These are phyloP conservation scores for Curvularia eragrostidis DNA, from an alignment of 2,329 filamentous ascomycete species.

Conservation along the genomic window DNA sequence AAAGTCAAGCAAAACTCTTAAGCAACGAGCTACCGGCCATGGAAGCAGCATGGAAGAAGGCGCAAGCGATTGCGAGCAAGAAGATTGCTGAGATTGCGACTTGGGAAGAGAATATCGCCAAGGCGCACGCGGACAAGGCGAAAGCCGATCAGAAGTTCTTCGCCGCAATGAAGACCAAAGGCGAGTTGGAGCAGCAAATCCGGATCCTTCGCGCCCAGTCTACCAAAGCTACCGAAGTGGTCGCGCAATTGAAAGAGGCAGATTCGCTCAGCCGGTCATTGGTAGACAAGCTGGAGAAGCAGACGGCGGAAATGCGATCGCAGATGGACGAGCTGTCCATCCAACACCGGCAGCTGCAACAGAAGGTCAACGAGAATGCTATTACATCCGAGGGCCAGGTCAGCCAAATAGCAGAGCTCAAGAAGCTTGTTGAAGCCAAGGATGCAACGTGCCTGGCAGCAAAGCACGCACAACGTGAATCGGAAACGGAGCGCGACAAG, in stretches of 20 bases:
- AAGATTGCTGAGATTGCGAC: slow-evolving; percentile 80
- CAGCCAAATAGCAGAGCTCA: slow-evolving; percentile 78
- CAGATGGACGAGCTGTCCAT: slow-evolving; percentile 72
- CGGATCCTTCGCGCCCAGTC: slow-evolving; percentile 81
- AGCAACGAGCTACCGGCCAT: slow-evolving; percentile 88
- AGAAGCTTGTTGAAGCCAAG: slow-evolving; percentile 74
- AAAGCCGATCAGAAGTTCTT: slow-evolving; percentile 99
- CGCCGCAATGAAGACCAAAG: slow-evolving; percentile 91
- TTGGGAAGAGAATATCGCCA: slow-evolving; percentile 78
- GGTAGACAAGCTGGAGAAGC: slow-evolving; percentile 87
- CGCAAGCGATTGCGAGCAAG: slow-evolving; percentile 81
- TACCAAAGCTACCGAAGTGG: slow-evolving; percentile 89
- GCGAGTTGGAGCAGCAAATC: slow-evolving; percentile 81
- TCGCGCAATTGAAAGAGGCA: slow-evolving; percentile 88
- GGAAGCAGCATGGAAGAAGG: slow-evolving; percentile 89
- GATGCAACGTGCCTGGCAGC: slow-evolving; percentile 73
- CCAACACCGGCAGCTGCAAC: slow-evolving; percentile 79
- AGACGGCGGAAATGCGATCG: slow-evolving; percentile 81
- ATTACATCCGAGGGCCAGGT: slow-evolving; percentile 75
- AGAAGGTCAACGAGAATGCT: slow-evolving; percentile 71
- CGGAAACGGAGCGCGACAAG: slow-evolving; percentile 77
- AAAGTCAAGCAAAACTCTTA: slow-evolving; percentile 81
- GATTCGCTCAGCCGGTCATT: slow-evolving; percentile 79
- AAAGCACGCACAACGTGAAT: slow-evolving; percentile 64
- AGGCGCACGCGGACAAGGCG: slow-evolving; percentile 84